Percentiles rank a stretch among this genome's conserved stretches.
Evolutionary conservation across 768 basidiomycete genomes (phyloP).

Genomic region (Mycena epipterygia): DNA sequence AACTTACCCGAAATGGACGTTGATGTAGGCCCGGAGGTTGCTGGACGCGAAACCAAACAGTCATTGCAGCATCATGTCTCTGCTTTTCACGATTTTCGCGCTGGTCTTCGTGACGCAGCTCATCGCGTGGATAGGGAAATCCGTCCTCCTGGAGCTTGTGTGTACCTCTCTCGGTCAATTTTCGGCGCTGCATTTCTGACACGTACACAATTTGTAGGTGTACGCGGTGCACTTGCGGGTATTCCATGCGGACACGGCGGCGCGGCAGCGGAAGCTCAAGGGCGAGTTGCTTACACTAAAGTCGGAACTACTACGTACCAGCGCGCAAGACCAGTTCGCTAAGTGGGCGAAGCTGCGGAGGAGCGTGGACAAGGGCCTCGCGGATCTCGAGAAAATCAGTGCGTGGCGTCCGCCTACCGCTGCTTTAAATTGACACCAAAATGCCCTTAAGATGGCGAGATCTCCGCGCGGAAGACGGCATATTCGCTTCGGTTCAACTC

Average conservation of each 20-base stretch:
- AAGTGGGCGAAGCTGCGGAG: conserved; percentile 97
- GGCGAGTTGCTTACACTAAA: conserved; percentile 84
- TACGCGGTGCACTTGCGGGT: conserved; percentile 79
- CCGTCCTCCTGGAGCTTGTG: conserved; percentile 85
- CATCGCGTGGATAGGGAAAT: conserved; percentile 90
- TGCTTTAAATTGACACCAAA: background rate
- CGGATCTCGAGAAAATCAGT: conserved; percentile 95
- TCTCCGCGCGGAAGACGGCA: conserved; percentile 67
- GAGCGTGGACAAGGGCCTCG: conserved; percentile 91
- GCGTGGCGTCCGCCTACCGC: conserved; percentile 45
- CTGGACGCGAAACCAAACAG: too few relatives aligned
- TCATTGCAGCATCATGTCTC: conserved; percentile 77
- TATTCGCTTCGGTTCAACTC: conserved; percentile 82
- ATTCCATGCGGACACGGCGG: conserved; percentile 68
- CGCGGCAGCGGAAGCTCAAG: conserved; percentile 81
- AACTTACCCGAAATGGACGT: too few relatives aligned
- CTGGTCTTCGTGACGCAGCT: conserved; percentile 88
- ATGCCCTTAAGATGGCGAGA: conserved; percentile 70
- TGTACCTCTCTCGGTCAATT: conserved; percentile 38
- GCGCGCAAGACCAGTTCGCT: conserved; percentile 97
- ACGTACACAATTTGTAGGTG: conserved; percentile 63
- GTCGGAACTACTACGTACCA: conserved; percentile 89
- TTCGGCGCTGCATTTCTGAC: conserved; percentile 11
- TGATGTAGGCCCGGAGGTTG: too few relatives aligned
- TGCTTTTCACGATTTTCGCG: conserved; percentile 85